phyloP scores from a whole-genome alignment of 257 asterid genomes.

The Euphrasia confusa region DNA sequence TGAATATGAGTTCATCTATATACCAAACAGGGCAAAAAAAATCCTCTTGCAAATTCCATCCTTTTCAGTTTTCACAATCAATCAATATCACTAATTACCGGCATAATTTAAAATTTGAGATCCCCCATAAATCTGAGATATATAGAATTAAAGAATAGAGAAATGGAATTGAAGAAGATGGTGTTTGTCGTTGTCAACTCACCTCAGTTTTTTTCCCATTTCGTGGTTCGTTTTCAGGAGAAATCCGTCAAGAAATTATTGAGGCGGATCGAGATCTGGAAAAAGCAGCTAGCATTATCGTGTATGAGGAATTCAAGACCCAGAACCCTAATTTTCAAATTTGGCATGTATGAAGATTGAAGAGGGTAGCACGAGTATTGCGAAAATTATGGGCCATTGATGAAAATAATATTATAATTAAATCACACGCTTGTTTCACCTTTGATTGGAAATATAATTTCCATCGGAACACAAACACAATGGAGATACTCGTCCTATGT shows the following conservation, averaged over 20 bases:
- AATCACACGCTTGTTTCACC: too few relatives aligned
- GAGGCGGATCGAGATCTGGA: constrained; percentile 66
- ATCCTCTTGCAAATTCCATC: constrained; percentile 9
- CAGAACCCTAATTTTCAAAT: constrained; percentile 25
- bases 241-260: constrained; percentile 19
- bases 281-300: constrained; percentile 39
- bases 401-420: constrained; percentile 12
- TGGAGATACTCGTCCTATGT: too few relatives aligned
- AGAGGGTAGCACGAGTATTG: constrained; percentile 16
- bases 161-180: constrained; percentile 5
- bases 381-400: constrained; percentile 35
- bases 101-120: constrained; percentile 20
- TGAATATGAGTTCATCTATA: too few relatives aligned
- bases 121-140: too few relatives aligned
- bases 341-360: background rate
- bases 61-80: background rate
- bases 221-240: constrained; percentile 14
- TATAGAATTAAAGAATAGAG: too few relatives aligned
- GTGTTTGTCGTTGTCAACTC: constrained; percentile 26
- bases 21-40: too few relatives aligned
- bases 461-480: too few relatives aligned
- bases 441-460: too few relatives aligned
- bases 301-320: constrained; percentile 29
- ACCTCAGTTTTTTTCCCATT: constrained; percentile 31
- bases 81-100: constrained; percentile 22